phyloP scores from a whole-genome alignment of 1,139 yeast species.

The Trichomonascaceae sp. region DNA sequence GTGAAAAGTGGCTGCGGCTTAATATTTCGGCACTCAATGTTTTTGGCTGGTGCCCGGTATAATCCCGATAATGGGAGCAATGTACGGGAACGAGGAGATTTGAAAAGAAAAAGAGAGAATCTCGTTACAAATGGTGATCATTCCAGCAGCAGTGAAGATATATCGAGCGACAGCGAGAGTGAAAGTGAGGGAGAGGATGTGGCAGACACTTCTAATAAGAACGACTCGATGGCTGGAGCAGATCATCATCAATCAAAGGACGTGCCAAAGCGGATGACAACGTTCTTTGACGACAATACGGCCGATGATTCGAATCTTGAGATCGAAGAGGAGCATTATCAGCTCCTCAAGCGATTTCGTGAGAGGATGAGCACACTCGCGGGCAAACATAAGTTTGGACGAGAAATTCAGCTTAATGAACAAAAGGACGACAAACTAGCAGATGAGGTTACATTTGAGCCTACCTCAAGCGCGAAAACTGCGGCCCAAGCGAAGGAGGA shows the following conservation, averaged over 20 bases:
- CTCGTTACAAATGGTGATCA: too few species aligned
- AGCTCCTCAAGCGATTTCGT: not conserved
- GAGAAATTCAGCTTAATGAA: not conserved
- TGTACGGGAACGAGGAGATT: slow-evolving; percentile 9
- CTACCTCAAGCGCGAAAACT: not conserved
- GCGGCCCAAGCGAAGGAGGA: slow-evolving; percentile 3
- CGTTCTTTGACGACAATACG: not conserved
- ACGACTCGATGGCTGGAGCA: too few species aligned
- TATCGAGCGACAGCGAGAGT: too few species aligned
- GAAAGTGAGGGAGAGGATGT: slow-evolving; percentile 1
- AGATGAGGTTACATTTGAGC: not conserved
- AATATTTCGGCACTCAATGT: slow-evolving; percentile 6
- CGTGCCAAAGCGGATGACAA: not conserved
- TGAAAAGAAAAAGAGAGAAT: slow-evolving; percentile 4
- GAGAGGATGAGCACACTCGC: not conserved
- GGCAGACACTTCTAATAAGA: not conserved
- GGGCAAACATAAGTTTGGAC: not conserved
- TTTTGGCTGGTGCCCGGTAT: slow-evolving; percentile 11
- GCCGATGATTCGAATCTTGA: not conserved
- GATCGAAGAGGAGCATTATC: not conserved
- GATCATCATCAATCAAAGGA: too few species aligned
- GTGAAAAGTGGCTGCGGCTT: slow-evolving; percentile 1
- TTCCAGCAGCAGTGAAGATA: too few species aligned
- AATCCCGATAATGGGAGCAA: slow-evolving; percentile 11
- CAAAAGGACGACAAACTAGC: not conserved